Conservation (phyloP, 2,329 filamentous ascomycete species). For the Ceratocystis cubensis region DNA sequence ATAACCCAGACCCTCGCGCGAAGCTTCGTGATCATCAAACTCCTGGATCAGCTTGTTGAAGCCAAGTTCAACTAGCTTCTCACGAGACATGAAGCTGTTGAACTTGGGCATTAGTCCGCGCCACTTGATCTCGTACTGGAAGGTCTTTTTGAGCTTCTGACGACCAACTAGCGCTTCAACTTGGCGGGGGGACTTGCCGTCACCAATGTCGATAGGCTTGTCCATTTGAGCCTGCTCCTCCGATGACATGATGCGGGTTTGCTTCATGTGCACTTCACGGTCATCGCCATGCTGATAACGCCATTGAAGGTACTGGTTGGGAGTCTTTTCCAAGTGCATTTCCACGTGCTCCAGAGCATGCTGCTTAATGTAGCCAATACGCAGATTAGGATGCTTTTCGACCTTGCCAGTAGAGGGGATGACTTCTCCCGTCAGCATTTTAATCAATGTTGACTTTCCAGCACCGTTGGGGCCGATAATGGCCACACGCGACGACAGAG, state of each 20-base stretch:
- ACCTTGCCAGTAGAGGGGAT: constrained; percentile 76
- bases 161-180: constrained; percentile 86
- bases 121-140: constrained; percentile 99
- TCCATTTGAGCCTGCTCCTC: constrained; percentile 86
- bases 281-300: constrained; percentile 95
- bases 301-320: constrained; percentile 98
- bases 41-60: constrained; percentile 93
- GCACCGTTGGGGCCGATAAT: constrained; percentile 97
- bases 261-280: constrained; percentile 93
- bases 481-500: constrained; percentile 81
- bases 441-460: constrained; percentile 96
- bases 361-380: constrained; percentile 99
- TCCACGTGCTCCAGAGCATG: constrained; percentile 98
- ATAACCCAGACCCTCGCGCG: constrained; percentile 95
- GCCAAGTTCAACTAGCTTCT: constrained; percentile 73
- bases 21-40: constrained; percentile 96
- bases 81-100: constrained; percentile 85
- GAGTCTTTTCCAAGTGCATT: constrained; percentile 98
- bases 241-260: constrained; percentile 78
- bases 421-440: constrained; percentile 84
- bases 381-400: constrained; percentile 95
- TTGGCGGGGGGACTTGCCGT: constrained; percentile 64
- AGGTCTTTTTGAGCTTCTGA: constrained; percentile 98
- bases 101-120: constrained; percentile 73
- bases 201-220: constrained; percentile 70